A percentile compares a stretch with the other conserved stretches of the same genome.
These are phyloP conservation scores for Plasmodium gonderi DNA, from an alignment of 169 alveolate species.

Conservation along the genomic window DNA sequence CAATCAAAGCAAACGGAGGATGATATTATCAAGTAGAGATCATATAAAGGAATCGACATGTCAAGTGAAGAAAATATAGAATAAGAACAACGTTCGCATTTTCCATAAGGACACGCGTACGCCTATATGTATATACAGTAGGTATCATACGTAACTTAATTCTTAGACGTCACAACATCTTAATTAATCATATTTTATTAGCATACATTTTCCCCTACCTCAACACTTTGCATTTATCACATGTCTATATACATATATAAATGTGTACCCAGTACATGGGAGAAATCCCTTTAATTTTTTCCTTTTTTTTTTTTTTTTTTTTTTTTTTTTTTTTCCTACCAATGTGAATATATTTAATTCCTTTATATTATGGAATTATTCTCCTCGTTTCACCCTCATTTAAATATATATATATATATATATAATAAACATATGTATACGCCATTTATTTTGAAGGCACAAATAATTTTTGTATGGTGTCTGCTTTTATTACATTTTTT, in stretches of 20 bases:
- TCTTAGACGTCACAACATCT: no score
- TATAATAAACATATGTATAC: background rate
- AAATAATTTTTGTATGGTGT: background rate
- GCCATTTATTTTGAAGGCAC: background rate
- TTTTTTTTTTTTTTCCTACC: background rate
- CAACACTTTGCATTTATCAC: no score
- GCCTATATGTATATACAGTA: no score
- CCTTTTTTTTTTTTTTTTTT: background rate
- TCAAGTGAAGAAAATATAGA: background rate
- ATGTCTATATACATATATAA: no score
- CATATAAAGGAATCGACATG: background rate
- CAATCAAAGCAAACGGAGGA: background rate
- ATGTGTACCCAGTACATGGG: background rate
- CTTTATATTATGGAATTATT: background rate
- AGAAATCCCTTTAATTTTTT: background rate
- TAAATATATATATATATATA: no score
- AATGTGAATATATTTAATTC: background rate
- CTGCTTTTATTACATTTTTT: background rate
- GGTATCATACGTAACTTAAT: no score
- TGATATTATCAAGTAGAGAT: background rate
- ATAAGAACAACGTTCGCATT: background rate
- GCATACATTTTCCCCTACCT: no score
- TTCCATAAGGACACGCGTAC: no score
- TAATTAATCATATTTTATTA: no score
- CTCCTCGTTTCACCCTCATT: background rate